These are phyloP conservation scores for Phaeosphaeria sp. DNA, from an alignment of 2,329 filamentous ascomycete species.

Conservation along the genomic window DNA sequence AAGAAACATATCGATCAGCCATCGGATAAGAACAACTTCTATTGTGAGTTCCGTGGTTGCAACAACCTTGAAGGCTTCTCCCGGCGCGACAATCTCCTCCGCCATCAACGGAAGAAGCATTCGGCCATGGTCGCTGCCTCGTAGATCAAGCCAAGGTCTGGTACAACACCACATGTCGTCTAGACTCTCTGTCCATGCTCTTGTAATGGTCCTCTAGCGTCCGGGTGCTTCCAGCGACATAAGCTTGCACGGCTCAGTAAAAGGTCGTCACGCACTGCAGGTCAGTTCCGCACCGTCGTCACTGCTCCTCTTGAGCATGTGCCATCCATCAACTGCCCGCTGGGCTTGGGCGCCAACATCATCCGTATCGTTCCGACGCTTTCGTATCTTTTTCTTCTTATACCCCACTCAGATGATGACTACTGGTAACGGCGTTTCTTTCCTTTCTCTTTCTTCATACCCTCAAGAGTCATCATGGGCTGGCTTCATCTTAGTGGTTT, in stretches of 20 bases:
- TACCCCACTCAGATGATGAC: background rate
- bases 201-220: background rate
- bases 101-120: constrained; percentile 42
- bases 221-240: background rate
- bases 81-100: constrained; percentile 43
- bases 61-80: constrained; percentile 39
- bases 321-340: background rate
- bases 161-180: background rate
- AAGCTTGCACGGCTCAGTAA: background rate
- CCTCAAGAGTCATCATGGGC: background rate
- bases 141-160: background rate
- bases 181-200: background rate
- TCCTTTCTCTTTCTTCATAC: background rate
- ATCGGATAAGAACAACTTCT: constrained; percentile 15
- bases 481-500: background rate
- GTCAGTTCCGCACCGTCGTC: background rate
- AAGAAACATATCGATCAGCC: constrained; percentile 31
- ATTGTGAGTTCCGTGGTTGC: constrained; percentile 36
- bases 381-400: background rate
- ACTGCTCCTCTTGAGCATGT: background rate
- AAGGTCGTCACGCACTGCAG: no score
- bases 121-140: constrained; percentile 5
- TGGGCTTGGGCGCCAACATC: background rate
- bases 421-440: background rate
- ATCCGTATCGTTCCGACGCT: background rate